phyloP scores from a whole-genome alignment of 371 early-diverging fungal species.

The Aphelidium insulamus region DNA sequence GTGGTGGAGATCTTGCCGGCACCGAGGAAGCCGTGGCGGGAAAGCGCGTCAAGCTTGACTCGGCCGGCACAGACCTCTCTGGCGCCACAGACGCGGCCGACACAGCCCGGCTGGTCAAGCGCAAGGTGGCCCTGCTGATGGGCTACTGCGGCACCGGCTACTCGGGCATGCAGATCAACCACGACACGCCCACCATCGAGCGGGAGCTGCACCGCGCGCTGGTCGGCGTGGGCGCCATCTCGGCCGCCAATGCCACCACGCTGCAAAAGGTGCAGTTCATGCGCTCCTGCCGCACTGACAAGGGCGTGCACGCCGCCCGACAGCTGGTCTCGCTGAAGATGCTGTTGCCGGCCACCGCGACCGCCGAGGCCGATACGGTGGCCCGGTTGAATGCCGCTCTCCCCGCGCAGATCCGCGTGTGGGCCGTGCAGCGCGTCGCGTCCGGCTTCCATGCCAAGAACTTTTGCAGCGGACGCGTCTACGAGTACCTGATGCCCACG shows the following conservation, averaged over 20 bases:
- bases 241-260: slow-evolving; percentile 43
- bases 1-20: neutral
- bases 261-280: slow-evolving; percentile 43
- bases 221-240: slow-evolving; percentile 43
- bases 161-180: slow-evolving; percentile 85
- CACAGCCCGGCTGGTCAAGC: slow-evolving; percentile 48
- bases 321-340: slow-evolving; percentile 78
- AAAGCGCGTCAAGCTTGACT: slow-evolving; percentile 6
- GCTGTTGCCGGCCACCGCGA: slow-evolving; percentile 24
- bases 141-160: slow-evolving; percentile 89
- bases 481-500: slow-evolving; percentile 94
- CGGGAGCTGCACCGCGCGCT: slow-evolving; percentile 53
- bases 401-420: slow-evolving; percentile 62
- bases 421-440: slow-evolving; percentile 25
- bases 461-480: slow-evolving; percentile 74
- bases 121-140: slow-evolving; percentile 62
- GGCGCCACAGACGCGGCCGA: slow-evolving; percentile 3
- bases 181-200: slow-evolving; percentile 48
- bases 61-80: slow-evolving; percentile 10
- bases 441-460: slow-evolving; percentile 67
- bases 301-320: slow-evolving; percentile 98
- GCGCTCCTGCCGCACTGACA: slow-evolving; percentile 95
- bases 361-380: slow-evolving; percentile 41
- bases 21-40: neutral
- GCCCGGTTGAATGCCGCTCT: slow-evolving; percentile 44